These are phyloP conservation scores for Exophiala phaeomuriformis DNA, from an alignment of 2,329 filamentous ascomycete species.

Conservation along the genomic window DNA sequence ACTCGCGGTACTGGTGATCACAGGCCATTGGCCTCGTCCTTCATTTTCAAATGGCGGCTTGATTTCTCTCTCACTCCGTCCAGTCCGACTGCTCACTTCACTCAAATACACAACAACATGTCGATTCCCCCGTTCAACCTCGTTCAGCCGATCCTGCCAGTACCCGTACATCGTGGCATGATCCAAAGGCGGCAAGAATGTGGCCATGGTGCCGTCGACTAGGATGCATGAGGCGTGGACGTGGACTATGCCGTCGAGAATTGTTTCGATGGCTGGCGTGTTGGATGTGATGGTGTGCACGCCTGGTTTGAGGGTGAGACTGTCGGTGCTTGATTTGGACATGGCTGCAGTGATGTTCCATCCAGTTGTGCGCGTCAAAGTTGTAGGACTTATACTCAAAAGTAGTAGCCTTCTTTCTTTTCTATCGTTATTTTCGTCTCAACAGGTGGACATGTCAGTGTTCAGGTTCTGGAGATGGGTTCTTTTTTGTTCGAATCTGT, in stretches of 20 bases:
- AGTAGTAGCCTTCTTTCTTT: too few species aligned
- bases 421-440: too few species aligned
- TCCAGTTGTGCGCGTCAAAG: not conserved
- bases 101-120: constrained; percentile 49
- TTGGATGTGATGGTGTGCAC: constrained; percentile 9
- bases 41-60: constrained; percentile 4
- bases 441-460: too few species aligned
- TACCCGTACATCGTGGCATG: constrained; percentile 50
- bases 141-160: constrained; percentile 50
- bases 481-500: too few species aligned
- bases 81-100: constrained; percentile 28
- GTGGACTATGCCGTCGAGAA: constrained; percentile 51
- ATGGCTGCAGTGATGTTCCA: not conserved
- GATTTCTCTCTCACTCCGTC: constrained; percentile 28
- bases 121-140: constrained; percentile 41
- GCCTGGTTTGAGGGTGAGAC: not conserved
- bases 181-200: constrained; percentile 54
- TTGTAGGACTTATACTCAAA: too few species aligned
- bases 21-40: too few species aligned
- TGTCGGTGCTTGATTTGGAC: not conserved
- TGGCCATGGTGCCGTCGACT: constrained; percentile 50
- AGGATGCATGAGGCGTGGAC: constrained; percentile 55
- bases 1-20: too few species aligned
- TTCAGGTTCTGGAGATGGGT: too few species aligned
- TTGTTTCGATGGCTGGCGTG: constrained; percentile 4